Percentiles rank a stretch among this genome's conserved stretches.
phyloP scores from a whole-genome alignment of 2,329 filamentous ascomycete species.

The Cladophialophora yegresii region DNA sequence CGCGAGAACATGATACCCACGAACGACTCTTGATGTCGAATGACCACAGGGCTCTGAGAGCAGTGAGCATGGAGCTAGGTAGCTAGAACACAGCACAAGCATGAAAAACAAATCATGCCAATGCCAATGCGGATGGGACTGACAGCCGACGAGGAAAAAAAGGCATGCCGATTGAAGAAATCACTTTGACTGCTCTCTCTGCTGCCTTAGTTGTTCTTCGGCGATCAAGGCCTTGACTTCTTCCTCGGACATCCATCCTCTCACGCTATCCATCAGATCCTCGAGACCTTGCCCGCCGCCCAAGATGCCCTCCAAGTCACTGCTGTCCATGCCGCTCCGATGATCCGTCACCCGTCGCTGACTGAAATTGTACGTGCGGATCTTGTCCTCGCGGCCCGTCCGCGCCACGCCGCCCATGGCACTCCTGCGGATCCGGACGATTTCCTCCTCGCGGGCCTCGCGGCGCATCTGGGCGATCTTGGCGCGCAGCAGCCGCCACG shows the following conservation, averaged over 20 bases:
- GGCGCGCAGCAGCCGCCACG: constrained; percentile 81
- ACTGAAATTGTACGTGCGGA: constrained; percentile 82
- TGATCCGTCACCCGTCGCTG: constrained; percentile 87
- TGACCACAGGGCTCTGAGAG: neutral
- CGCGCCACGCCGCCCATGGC: constrained; percentile 74
- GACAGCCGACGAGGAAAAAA: neutral
- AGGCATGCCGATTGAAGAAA: neutral
- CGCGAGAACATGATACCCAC: constrained; percentile 22
- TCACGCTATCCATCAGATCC: constrained; percentile 74
- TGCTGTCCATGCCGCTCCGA: constrained; percentile 73
- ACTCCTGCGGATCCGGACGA: constrained; percentile 71
- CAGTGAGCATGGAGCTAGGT: neutral
- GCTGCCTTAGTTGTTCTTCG: constrained; percentile 58
- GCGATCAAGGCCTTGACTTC: constrained; percentile 72
- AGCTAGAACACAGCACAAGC: neutral
- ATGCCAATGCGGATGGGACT: neutral
- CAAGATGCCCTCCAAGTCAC: constrained; percentile 79
- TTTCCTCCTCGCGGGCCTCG: constrained; percentile 80
- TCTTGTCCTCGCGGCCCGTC: constrained; percentile 89
- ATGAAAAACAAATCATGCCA: constrained; percentile 1
- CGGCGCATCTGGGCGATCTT: constrained; percentile 76
- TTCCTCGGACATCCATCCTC: constrained; percentile 70
- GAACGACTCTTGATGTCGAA: constrained; percentile 8
- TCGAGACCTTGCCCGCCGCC: constrained; percentile 72
- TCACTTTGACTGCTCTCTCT: constrained; percentile 22